phyloP scores from a whole-genome alignment of 2,329 filamentous ascomycete genomes.

The Calcarisporium arbuscula region DNA sequence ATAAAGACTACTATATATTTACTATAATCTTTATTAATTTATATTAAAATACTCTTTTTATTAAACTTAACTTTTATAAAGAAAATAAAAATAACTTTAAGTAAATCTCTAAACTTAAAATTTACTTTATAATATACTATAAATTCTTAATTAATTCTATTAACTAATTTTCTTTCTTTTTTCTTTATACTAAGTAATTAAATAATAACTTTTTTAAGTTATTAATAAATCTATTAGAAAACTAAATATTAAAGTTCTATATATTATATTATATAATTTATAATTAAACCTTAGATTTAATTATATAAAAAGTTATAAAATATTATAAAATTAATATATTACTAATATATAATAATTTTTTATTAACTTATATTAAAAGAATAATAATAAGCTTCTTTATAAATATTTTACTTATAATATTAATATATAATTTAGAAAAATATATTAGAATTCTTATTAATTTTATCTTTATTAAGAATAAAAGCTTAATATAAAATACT shows the following conservation, averaged over 20 bases:
- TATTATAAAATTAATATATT: no score
- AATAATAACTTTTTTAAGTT: background rate
- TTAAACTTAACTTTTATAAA: background rate
- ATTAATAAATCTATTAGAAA: background rate
- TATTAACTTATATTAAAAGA: slow-evolving; percentile 1
- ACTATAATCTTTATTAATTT: background rate
- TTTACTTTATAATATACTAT: background rate
- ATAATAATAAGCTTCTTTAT: slow-evolving; percentile 1
- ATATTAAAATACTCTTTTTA: background rate
- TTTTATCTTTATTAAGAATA: no score
- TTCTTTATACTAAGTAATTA: background rate
- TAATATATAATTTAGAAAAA: background rate
- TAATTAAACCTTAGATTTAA: slow-evolving; percentile 1
- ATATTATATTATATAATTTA: background rate
- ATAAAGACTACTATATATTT: background rate
- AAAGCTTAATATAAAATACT: background rate
- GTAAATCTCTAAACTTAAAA: background rate
- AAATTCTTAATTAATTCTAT: background rate
- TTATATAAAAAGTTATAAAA: background rate
- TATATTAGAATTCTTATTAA: background rate
- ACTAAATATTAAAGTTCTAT: background rate
- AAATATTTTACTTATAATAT: background rate
- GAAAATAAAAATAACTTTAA: background rate
- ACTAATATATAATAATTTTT: background rate
- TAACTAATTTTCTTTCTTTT: no score